These are phyloP conservation scores for Heterobasidion irregulare DNA, from an alignment of 1,284 basidiomycete genomes.

Conservation along the genomic window DNA sequence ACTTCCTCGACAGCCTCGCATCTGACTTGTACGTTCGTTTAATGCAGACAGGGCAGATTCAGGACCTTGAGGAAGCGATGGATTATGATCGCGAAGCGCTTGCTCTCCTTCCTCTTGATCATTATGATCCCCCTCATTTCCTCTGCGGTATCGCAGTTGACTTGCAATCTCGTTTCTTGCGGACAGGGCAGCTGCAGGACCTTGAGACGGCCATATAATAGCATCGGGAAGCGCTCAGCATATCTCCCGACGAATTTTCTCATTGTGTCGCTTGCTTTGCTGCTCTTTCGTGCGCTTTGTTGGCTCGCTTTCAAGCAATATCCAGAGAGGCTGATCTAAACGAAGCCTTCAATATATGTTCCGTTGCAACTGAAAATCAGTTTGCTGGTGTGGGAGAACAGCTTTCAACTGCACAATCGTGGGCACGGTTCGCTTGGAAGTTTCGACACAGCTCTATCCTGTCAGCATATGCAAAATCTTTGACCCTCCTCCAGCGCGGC, in stretches of 20 bases:
- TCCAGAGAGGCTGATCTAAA: too few species aligned
- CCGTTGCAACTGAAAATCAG: not conserved
- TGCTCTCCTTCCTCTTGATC: constrained; percentile 13
- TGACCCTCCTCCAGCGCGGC: not conserved
- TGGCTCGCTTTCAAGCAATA: too few species aligned
- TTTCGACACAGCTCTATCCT: too few species aligned
- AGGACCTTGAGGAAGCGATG: constrained; percentile 23
- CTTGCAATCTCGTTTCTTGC: not conserved
- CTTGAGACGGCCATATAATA: constrained; percentile 7
- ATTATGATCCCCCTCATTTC: constrained; percentile 5
- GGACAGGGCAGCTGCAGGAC: not conserved
- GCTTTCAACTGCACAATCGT: not conserved
- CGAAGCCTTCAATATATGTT: not conserved
- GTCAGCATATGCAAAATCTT: not conserved
- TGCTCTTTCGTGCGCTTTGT: too few species aligned
- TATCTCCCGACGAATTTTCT: not conserved
- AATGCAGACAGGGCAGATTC: constrained; percentile 12
- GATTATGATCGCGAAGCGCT: constrained; percentile 15
- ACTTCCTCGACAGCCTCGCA: not conserved
- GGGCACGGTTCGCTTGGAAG: not conserved
- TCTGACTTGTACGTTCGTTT: constrained; percentile 8
- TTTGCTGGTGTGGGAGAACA: not conserved
- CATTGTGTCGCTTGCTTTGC: not conserved
- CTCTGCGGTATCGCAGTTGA: not conserved
- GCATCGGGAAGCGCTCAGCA: not conserved